A percentile compares a stretch with the other conserved stretches of the same genome.
Conservation (phyloP, 345 rosid genomes). For the Luvunga scandens region DNA sequence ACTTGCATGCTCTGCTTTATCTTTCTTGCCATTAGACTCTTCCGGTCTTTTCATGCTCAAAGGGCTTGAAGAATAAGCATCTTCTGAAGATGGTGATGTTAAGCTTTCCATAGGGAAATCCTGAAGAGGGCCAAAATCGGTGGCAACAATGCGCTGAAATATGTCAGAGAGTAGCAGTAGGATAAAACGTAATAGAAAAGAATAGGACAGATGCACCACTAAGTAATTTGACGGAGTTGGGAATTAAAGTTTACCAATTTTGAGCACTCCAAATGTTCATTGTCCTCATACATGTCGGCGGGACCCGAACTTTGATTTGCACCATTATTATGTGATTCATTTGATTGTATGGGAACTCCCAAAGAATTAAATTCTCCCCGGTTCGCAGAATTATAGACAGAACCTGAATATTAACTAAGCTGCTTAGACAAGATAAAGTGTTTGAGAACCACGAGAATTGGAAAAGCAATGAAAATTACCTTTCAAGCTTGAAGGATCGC, state of each 20-base stretch:
- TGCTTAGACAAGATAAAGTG: constrained; percentile 6
- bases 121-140: constrained; percentile 27
- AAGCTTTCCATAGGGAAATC: constrained; percentile 30
- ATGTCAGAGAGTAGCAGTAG: not conserved
- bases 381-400: not conserved
- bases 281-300: constrained; percentile 18
- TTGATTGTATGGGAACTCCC: constrained; percentile 15
- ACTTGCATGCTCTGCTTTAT: constrained; percentile 54
- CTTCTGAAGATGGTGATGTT: constrained; percentile 17
- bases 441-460: not conserved
- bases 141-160: not conserved
- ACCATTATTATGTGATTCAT: constrained; percentile 10
- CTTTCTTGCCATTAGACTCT: constrained; percentile 21
- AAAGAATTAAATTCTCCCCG: constrained; percentile 13
- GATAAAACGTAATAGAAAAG: not conserved
- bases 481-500: constrained; percentile 15
- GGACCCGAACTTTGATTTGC: constrained; percentile 19
- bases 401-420: constrained; percentile 22
- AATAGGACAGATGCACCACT: not conserved
- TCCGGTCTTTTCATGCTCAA: constrained; percentile 21
- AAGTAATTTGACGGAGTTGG: not conserved
- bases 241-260: constrained; percentile 29
- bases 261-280: constrained; percentile 24
- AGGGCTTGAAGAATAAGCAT: constrained; percentile 27
- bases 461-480: constrained; percentile 24